Evolutionary conservation across 345 rosid genomes (phyloP), one percentile per base, ranked within the genome.

Genomic region (Cochlearia excelsa): DNA sequence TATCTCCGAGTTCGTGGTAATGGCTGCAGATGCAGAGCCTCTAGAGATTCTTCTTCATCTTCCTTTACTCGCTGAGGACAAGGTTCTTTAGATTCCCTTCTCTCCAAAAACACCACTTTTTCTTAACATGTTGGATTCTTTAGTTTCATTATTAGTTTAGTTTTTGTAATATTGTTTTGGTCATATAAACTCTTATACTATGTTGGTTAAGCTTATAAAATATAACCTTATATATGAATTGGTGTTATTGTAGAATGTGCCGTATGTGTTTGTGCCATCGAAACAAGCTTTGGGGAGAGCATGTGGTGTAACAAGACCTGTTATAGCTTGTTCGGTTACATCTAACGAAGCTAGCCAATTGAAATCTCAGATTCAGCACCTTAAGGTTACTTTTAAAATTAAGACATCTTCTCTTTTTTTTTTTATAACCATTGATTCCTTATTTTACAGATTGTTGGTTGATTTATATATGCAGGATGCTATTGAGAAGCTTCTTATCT

Each of bases 201-300:
- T 1, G 28, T 4, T 45, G 47, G 10, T 23, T 55, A 55, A 9
- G n/a, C n/a, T 10, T 54, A 27, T 10, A 3, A 9, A 56, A 3
- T 55, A 11, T 2, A 37, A 38, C 44, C 34, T 57, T 74, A n/a
- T n/a, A n/a, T n/a, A n/a, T n/a, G n/a, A n/a, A n/a, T n/a, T n/a
- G n/a, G n/a, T n/a, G n/a, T n/a, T n/a, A n/a, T 67, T 62, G 79
- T 79, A 93, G 99, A 93, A 93, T 67, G 99, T 93, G n/a, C 99
- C 97, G 0, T 93, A 90, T 51, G 99, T 93, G 28, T 93, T 93
- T 80, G 99, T 93, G 9, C 96, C 96, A 16, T 93, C 97, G 54
- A 93, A 90, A 68, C 87, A 85, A n/a, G n/a, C n/a, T n/a, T n/a
- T n/a, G n/a, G n/a, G n/a, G n/a, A n/a, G n/a, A n/a, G 99, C 99